A percentile compares a stretch with the other conserved stretches of the same genome.
phyloP scores from a whole-genome alignment of 2,329 filamentous ascomycete species.

The Elsinoe fawcettii region DNA sequence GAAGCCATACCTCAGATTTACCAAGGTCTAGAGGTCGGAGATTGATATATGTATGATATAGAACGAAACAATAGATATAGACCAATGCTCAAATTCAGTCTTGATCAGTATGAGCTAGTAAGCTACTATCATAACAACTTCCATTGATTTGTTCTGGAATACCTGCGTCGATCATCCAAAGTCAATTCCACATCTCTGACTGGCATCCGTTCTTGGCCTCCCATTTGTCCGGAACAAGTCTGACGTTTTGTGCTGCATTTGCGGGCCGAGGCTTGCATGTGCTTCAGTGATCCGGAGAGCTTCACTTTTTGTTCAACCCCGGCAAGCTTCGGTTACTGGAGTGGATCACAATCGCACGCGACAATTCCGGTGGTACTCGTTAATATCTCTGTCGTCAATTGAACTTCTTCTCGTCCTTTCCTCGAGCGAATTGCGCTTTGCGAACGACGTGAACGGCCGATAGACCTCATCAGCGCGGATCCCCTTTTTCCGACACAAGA shows the following conservation, averaged over 20 bases:
- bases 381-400: not conserved
- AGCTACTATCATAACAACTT: not conserved
- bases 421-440: not conserved
- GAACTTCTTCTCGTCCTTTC: not conserved
- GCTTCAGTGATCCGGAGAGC: not conserved
- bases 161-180: not conserved
- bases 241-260: not conserved
- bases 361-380: not conserved
- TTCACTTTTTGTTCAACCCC: constrained; percentile 9
- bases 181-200: not conserved
- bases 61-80: not conserved
- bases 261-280: constrained; percentile 9
- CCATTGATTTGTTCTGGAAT: not conserved
- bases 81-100: not conserved
- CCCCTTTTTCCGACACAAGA: not conserved
- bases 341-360: not conserved
- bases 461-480: not conserved
- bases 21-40: constrained; percentile 32
- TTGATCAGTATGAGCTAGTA: not conserved
- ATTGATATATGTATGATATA: not conserved
- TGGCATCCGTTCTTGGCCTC: not conserved
- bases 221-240: constrained; percentile 1
- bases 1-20: constrained; percentile 66
- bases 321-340: constrained; percentile 13
- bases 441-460: not conserved